phyloP scores from a whole-genome alignment of 1,284 basidiomycete genomes.

The Mycena citricolor region DNA sequence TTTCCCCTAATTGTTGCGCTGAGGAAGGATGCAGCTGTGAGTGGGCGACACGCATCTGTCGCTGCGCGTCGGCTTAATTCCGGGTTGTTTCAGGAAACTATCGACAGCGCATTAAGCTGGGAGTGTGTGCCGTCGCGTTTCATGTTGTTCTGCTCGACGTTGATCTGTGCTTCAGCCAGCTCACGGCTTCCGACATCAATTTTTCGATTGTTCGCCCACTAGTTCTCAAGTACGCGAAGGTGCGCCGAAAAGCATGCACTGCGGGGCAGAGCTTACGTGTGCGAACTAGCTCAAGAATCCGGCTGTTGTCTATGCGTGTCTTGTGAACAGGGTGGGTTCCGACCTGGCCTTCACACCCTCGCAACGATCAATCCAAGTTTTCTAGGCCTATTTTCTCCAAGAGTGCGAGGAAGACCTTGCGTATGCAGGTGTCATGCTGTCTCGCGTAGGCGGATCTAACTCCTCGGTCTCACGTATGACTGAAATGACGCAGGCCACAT shows the following conservation, averaged over 20 bases:
- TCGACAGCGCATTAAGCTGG: constrained; percentile 80
- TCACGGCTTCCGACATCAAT: constrained; percentile 82
- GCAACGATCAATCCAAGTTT: constrained; percentile 14
- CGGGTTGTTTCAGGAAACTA: constrained; percentile 46
- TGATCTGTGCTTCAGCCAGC: constrained; percentile 48
- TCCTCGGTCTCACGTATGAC: constrained; percentile 56
- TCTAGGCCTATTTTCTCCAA: constrained; percentile 43
- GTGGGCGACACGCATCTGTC: constrained; percentile 30
- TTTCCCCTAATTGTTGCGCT: constrained; percentile 74
- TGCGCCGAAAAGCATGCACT: too few relatives aligned
- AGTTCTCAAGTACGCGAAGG: constrained; percentile 76
- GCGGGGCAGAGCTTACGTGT: too few relatives aligned
- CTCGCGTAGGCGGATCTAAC: constrained; percentile 35
- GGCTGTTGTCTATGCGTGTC: constrained; percentile 71
- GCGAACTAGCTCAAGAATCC: constrained; percentile 71
- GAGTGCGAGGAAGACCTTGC: constrained; percentile 66
- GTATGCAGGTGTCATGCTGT: constrained; percentile 66
- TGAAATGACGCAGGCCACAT: constrained; percentile 47
- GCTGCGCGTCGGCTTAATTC: constrained; percentile 21
- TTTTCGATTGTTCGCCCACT: constrained; percentile 81
- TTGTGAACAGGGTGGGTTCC: constrained; percentile 55
- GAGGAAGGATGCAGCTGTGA: constrained; percentile 66
- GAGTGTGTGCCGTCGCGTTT: constrained; percentile 51
- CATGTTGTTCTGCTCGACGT: neutral
- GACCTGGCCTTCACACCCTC: neutral